Percentiles rank a stretch among this genome's conserved stretches.
Evolutionary conservation across 2,329 filamentous ascomycete genomes (phyloP).

Genomic region (Madurella mycetomatis): DNA sequence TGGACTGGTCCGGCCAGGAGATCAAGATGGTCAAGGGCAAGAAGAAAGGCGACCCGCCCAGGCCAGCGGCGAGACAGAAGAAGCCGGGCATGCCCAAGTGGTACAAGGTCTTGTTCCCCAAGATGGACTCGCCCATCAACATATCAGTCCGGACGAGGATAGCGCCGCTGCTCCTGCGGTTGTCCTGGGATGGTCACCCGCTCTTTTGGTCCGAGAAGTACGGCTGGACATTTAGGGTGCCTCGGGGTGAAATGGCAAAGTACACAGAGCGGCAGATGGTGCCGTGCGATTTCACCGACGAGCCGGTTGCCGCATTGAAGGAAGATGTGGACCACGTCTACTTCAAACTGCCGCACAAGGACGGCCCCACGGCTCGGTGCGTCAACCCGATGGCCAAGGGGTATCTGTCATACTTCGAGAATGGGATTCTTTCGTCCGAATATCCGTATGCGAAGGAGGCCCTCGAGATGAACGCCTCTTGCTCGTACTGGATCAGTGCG

Average conservation of each 20-base stretch:
- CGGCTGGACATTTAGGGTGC: constrained; percentile 88
- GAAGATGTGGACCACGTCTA: constrained; percentile 65
- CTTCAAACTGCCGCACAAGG: constrained; percentile 95
- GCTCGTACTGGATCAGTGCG: constrained; percentile 98
- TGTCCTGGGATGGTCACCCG: constrained; percentile 86
- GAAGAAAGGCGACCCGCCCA: constrained; percentile 74
- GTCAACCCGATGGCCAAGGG: constrained; percentile 85
- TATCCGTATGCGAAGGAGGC: constrained; percentile 90
- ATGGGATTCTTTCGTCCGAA: constrained; percentile 79
- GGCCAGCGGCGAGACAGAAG: constrained; percentile 80
- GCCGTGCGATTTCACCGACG: constrained; percentile 71
- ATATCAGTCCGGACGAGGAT: constrained; percentile 84
- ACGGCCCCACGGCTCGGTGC: constrained; percentile 81
- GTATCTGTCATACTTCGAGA: constrained; percentile 88
- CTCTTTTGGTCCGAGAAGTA: constrained; percentile 89
- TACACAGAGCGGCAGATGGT: constrained; percentile 70
- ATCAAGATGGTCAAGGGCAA: constrained; percentile 88
- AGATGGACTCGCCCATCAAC: constrained; percentile 62
- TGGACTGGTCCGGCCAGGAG: constrained; percentile 94
- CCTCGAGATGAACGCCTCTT: constrained; percentile 96
- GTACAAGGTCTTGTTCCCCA: constrained; percentile 87
- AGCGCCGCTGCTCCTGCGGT: constrained; percentile 74
- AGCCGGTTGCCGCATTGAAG: constrained; percentile 61
- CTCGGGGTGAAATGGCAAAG: constrained; percentile 53
- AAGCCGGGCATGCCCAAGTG: constrained; percentile 90